These are phyloP conservation scores for Bocquillonia castaneifolia DNA, from an alignment of 441 rosid species.

Conservation along the genomic window DNA sequence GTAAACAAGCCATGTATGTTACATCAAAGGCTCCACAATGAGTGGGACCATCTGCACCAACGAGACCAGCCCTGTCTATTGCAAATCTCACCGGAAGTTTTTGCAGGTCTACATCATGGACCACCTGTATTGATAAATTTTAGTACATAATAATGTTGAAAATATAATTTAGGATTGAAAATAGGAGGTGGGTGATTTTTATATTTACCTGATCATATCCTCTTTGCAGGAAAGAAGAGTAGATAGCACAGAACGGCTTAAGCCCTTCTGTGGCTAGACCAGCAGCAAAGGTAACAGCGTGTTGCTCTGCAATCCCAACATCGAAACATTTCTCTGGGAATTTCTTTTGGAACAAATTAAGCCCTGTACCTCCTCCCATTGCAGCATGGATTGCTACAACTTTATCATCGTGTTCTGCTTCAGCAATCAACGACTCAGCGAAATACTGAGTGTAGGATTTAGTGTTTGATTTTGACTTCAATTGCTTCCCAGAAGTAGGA, in stretches of 20 bases:
- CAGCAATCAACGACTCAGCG: conserved; percentile 43
- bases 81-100: conserved; percentile 66
- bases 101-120: conserved; percentile 61
- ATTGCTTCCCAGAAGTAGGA: conserved; percentile 40
- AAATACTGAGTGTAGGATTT: conserved; percentile 36
- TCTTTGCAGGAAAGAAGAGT: conserved; percentile 48
- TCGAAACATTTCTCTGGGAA: conserved; percentile 44
- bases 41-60: conserved; percentile 65
- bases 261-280: conserved; percentile 48
- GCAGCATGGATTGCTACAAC: conserved; percentile 54
- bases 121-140: conserved; percentile 30
- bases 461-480: conserved; percentile 30
- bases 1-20: conserved; percentile 59
- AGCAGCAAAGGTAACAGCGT: conserved; percentile 53
- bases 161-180: too few species aligned
- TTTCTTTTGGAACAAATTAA: conserved; percentile 37
- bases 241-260: conserved; percentile 50
- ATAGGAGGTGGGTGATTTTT: background rate
- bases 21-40: conserved; percentile 60
- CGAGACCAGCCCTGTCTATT: conserved; percentile 55
- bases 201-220: conserved; percentile 42
- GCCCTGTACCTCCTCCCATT: conserved; percentile 56
- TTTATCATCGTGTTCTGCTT: conserved; percentile 37
- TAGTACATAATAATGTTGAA: background rate
- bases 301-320: conserved; percentile 53